phyloP scores from a whole-genome alignment of 176 grass and related monocot species.

The Zoysia japonica region DNA sequence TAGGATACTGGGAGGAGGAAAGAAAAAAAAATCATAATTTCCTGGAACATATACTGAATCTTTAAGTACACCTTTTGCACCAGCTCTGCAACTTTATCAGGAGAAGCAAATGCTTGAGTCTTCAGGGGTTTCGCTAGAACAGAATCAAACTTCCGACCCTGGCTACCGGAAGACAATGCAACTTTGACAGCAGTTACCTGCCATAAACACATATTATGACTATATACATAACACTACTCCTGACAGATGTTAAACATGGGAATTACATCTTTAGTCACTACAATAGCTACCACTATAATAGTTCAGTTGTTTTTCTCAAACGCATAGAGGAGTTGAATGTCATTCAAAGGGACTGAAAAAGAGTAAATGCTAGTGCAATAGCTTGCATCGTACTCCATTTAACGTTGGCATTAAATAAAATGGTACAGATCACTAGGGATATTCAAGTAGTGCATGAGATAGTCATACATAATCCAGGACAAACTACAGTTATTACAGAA shows the following conservation, averaged over 20 bases:
- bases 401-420: not conserved
- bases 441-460: not conserved
- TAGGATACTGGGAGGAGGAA: not conserved
- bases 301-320: not conserved
- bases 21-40: slow-evolving; percentile 4
- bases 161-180: slow-evolving; percentile 76
- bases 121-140: slow-evolving; percentile 92
- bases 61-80: slow-evolving; percentile 75
- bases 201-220: slow-evolving; percentile 26
- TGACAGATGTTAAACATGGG: not conserved
- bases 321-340: not conserved
- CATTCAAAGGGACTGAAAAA: too few relatives aligned
- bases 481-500: slow-evolving; percentile 11
- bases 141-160: slow-evolving; percentile 89
- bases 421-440: not conserved
- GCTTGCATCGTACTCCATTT: not conserved
- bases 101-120: slow-evolving; percentile 90
- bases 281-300: not conserved
- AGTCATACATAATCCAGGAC: not conserved
- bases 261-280: not conserved
- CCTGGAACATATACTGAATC: slow-evolving; percentile 5
- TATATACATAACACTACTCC: slow-evolving; percentile 9
- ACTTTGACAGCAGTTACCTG: slow-evolving; percentile 91
- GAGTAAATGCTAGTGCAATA: not conserved
- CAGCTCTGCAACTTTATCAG: slow-evolving; percentile 91